Conservation (phyloP, 805 yeast species). For the Candida coleopterorum region DNA sequence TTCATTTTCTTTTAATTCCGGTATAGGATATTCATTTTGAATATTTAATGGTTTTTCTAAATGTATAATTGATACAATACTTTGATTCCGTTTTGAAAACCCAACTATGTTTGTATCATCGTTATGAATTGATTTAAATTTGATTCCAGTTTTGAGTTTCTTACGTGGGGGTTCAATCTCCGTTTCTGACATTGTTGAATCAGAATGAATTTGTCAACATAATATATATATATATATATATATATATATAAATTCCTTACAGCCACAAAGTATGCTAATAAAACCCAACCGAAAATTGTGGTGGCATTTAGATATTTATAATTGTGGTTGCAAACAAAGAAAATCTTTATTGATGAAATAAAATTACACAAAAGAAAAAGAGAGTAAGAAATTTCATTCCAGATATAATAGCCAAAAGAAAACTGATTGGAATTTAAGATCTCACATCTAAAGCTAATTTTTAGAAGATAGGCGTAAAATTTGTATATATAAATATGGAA, state of each 20-base stretch:
- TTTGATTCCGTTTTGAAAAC: conserved; percentile 10
- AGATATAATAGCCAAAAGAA: too few species aligned
- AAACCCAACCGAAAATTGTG: conserved; percentile 6
- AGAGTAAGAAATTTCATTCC: too few species aligned
- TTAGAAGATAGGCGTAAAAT: too few species aligned
- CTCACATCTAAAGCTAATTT: too few species aligned
- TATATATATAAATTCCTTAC: background rate
- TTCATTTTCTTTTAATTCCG: conserved; percentile 16
- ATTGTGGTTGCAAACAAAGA: too few species aligned
- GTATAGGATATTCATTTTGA: conserved; percentile 15
- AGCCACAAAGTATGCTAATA: conserved; percentile 2
- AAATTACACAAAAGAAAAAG: too few species aligned
- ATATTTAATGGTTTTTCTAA: conserved; percentile 18
- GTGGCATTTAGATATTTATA: too few species aligned
- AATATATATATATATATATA: background rate
- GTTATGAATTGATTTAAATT: conserved; percentile 1
- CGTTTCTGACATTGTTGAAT: conserved; percentile 3
- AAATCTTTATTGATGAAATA: too few species aligned
- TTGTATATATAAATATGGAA: too few species aligned
- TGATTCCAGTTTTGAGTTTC: background rate
- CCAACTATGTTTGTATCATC: background rate
- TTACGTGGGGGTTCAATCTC: conserved; percentile 4
- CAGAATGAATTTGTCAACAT: too few species aligned
- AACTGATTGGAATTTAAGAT: too few species aligned
- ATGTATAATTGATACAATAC: conserved; percentile 16